Evolutionary conservation across 345 rosid species (phyloP).

Genomic region (Lumnitzera racemosa): DNA sequence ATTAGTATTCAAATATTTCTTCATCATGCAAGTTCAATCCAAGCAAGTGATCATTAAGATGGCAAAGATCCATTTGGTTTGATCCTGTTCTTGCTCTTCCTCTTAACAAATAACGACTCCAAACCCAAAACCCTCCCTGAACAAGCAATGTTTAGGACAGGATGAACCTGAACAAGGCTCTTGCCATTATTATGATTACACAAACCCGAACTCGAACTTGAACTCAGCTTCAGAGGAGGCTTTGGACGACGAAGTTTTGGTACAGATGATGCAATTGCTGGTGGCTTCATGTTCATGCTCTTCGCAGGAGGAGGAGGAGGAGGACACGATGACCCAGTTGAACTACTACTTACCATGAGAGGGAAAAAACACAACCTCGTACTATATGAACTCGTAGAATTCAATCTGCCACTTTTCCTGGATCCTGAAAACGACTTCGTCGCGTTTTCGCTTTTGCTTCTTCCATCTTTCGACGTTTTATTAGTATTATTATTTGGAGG

Average conservation of each 20-base stretch:
- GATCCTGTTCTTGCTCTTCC: slow-evolving; percentile 8
- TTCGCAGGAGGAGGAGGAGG: not conserved
- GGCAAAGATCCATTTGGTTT: not conserved
- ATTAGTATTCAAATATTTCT: too few relatives aligned
- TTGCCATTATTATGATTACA: not conserved
- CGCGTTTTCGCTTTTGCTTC: not conserved
- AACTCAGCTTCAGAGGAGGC: slow-evolving; percentile 6
- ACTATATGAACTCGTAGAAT: slow-evolving; percentile 1
- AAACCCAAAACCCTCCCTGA: slow-evolving; percentile 9
- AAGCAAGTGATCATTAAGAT: too few relatives aligned
- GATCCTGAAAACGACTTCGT: slow-evolving; percentile 14
- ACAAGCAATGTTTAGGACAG: slow-evolving; percentile 10
- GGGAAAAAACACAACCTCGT: slow-evolving; percentile 14
- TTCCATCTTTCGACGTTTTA: too few relatives aligned
- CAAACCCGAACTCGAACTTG: not conserved
- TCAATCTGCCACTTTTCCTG: slow-evolving; percentile 12
- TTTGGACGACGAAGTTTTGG: slow-evolving; percentile 4
- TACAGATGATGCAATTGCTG: not conserved
- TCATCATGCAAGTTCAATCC: too few relatives aligned
- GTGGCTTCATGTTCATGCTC: slow-evolving; percentile 4
- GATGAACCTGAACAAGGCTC: slow-evolving; percentile 1
- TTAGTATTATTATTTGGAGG: too few relatives aligned
- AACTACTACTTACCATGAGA: slow-evolving; percentile 13
- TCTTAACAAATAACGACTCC: slow-evolving; percentile 4
- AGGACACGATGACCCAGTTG: slow-evolving; percentile 8